Evolutionary conservation across 495 filamentous ascomycete genomes (phyloP).

Genomic region (Annulohypoxylon maeteangense): DNA sequence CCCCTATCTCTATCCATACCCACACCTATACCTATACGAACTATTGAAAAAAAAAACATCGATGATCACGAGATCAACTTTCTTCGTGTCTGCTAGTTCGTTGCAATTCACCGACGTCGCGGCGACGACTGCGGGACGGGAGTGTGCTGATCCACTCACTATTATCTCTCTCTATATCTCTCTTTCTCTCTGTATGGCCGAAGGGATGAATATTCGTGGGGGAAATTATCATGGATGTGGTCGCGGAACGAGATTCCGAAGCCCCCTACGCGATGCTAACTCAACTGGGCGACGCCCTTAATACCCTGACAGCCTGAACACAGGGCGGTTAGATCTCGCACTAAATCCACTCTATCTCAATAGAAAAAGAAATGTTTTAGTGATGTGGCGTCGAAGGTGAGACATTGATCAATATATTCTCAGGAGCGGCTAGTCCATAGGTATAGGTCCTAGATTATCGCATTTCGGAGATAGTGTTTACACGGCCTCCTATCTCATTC

Average conservation of each 20-base stretch:
- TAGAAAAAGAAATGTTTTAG: conserved; percentile 16
- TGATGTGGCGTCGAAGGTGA: conserved; percentile 29
- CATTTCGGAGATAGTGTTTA: conserved; percentile 6
- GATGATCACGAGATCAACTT: conserved; percentile 11
- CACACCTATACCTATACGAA: too few species aligned
- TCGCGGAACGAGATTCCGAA: conserved; percentile 36
- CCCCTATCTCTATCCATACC: background rate
- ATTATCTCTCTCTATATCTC: conserved; percentile 1
- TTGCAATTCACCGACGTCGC: conserved; percentile 21
- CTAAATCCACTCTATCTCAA: background rate
- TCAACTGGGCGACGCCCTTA: too few species aligned
- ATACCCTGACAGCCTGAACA: conserved; percentile 1
- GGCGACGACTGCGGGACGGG: conserved; percentile 28
- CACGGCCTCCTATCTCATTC: conserved; percentile 5
- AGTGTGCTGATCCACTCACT: conserved; percentile 16
- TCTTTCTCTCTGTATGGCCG: conserved; percentile 7
- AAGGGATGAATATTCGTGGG: conserved; percentile 18
- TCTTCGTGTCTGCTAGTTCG: conserved; percentile 3
- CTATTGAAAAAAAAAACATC: conserved; percentile 29
- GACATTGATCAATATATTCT: conserved; percentile 14
- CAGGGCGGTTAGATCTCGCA: conserved; percentile 16
- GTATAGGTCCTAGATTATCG: background rate
- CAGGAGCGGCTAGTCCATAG: conserved; percentile 11
- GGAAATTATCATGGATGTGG: conserved; percentile 22
- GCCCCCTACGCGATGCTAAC: conserved; percentile 31